A percentile compares a stretch with the other conserved stretches of the same genome.
Evolutionary conservation across 768 basidiomycete species (phyloP).

Genomic region (Holtermannia corniformis): DNA sequence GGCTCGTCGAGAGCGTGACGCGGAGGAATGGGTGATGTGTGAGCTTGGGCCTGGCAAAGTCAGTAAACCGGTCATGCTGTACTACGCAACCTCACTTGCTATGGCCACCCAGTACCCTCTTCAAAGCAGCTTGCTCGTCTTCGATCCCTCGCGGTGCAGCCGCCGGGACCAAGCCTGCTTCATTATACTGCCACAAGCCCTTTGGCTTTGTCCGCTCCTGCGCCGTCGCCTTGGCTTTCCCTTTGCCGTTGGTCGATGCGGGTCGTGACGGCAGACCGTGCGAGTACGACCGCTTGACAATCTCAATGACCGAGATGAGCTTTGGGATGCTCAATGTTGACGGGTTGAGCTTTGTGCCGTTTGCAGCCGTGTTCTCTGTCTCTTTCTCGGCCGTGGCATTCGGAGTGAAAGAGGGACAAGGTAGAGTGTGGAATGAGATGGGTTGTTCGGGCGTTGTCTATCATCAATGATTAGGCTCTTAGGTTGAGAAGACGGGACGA

Average conservation of each 20-base stretch:
- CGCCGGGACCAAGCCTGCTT: neutral
- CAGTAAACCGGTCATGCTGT: no score
- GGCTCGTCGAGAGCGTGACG: neutral
- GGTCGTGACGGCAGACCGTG: neutral
- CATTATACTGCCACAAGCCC: neutral
- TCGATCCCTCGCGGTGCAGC: neutral
- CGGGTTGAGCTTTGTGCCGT: neutral
- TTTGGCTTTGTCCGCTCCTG: no score
- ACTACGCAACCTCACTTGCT: no score
- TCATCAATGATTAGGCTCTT: no score
- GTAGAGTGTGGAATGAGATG: neutral
- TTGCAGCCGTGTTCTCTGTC: neutral
- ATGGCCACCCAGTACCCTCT: neutral
- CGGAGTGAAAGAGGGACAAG: no score
- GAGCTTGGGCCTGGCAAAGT: neutral
- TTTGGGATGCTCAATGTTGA: neutral
- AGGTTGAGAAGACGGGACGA: neutral
- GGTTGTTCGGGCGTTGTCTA: neutral
- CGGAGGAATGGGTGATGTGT: neutral
- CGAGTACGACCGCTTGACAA: neutral
- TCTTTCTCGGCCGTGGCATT: neutral
- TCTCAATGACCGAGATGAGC: neutral
- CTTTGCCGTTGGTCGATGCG: no score
- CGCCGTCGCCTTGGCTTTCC: no score
- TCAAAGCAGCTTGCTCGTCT: neutral